Base-by-base conservation (phyloP, 306 rosid genomes). In the Ammopiptanthus mongolicus region DNA sequence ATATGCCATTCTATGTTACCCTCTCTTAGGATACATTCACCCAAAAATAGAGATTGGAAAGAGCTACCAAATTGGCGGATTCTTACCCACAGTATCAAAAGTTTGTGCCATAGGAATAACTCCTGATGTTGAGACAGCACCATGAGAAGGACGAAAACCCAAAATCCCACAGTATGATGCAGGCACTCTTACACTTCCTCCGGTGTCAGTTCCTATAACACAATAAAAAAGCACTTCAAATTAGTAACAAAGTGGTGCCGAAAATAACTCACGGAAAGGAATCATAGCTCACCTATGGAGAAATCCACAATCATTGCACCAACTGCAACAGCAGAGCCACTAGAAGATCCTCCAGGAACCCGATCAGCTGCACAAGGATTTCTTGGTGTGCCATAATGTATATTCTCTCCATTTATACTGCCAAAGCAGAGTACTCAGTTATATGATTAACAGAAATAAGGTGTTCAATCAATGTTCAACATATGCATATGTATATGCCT, bases 121-220 rank as follows among this genome's bases (percentile, higher is more conserved):
- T 78, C 97, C 96, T 9, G 83, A 65, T 73, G 80, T 79, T 55
- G 93, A 85, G 83, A 95, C 47, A 74, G 74, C 78, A 62, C 76
- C 93, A 53, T 87, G 97, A 66, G 99, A 90, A 70, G 99, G 97
- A 67, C 97, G 91, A 69, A 95, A 88, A 51, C 99, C 99, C 23
- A 90, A 86, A 84, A 90, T 89, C 77, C 99, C 93, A 81, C 99
- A 95, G 51, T 88, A 86, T 1, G 99, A 87, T 68, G 99, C 93
- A 15, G 97, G 97, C 52, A 91, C 88, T 84, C 99, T 92, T 29
- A 95, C 88, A 83, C 99, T 95, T 65, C 90, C 99, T 69, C 97
- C 99, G 1, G 97, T 95, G 64, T 95, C 97, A 14, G 97, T 89
- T 85, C 99, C 99, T 95, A 77, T 48, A 23, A 62, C 13, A 11